These are phyloP conservation scores for Coemansia sp. DNA, from an alignment of 192 early-diverging fungal species.

Conservation along the genomic window DNA sequence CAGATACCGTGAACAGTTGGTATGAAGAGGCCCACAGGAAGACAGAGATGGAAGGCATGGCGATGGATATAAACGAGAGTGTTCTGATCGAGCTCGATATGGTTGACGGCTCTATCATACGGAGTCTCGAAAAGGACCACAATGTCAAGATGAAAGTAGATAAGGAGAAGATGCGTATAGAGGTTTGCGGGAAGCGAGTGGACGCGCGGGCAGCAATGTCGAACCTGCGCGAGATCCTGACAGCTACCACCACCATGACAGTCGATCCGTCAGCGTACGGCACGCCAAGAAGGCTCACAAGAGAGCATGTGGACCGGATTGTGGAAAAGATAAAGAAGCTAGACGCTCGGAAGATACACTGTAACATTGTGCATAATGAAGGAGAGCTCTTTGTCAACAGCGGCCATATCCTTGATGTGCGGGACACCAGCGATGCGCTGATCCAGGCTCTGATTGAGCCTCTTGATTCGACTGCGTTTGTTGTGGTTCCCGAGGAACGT, in stretches of 20 bases:
- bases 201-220: slow-evolving; percentile 31
- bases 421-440: slow-evolving; percentile 35
- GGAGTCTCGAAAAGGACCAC: slow-evolving; percentile 26
- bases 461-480: slow-evolving; percentile 17
- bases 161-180: neutral
- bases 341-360: neutral
- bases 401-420: slow-evolving; percentile 17
- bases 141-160: slow-evolving; percentile 18
- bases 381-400: slow-evolving; percentile 36
- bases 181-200: slow-evolving; percentile 23
- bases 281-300: slow-evolving; percentile 16
- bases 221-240: slow-evolving; percentile 35
- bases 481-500: slow-evolving; percentile 8
- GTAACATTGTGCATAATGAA: slow-evolving; percentile 11
- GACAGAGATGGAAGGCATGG: slow-evolving; percentile 16
- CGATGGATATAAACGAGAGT: slow-evolving; percentile 25
- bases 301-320: slow-evolving; percentile 7
- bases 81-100: slow-evolving; percentile 10
- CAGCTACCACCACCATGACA: slow-evolving; percentile 25
- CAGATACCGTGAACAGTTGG: slow-evolving; percentile 10
- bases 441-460: slow-evolving; percentile 34
- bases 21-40: slow-evolving; percentile 9
- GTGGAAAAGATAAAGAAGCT: neutral
- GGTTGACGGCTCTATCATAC: slow-evolving; percentile 1
- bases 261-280: slow-evolving; percentile 23